Base-by-base conservation (phyloP, 352 stramenopile genomes). In the Blastocystis sp. region DNA sequence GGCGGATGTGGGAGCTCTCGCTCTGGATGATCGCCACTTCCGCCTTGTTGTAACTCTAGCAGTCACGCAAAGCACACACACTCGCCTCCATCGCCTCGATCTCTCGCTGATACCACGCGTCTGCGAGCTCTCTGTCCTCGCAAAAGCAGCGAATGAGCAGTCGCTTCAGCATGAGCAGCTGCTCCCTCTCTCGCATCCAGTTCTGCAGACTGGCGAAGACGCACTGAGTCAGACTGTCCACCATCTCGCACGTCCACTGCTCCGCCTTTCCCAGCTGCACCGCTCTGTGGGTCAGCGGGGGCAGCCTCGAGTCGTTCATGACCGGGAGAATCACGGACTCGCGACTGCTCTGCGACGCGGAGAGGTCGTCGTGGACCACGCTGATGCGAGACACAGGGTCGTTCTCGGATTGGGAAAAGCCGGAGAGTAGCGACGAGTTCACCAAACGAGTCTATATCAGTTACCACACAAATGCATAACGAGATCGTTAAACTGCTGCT, bases 361-460 rank as follows among this genome's bases (percentile, higher is more conserved):
- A 78, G 7, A 78, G 39, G 5, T 78, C 66, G 39, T 78, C 66
- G n/a, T 47, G 66, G 30, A 78, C 66, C 4, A 78, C 6, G 50
- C 24, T 78, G 50, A 78, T 78, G 18, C 11, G 20, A 53, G 66
- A 78, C 20, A 56, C 39, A 62, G 66, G 66, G 20, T 55, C 34
- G 9, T 78, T 78, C 0, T 39, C 43, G 43, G 66, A 53, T 34
- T 78, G 66, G 4, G 66, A 78, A 45, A 55, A 78, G 39, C 24
- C 73, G 9, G 73, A 85, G 54, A 85, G 56, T 2, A 85, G 73
- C 6, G 73, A 85, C 9, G 73, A 66, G 56, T 85, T 85, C 73
- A 85, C 73, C 16, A 85, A 55, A 9, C 26, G 73, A 20, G 43
- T 68, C 53, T 73, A 45, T 37, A 26, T 73, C 39, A 20, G 9